phyloP scores from a whole-genome alignment of 768 basidiomycete species.

The Strobilomyces dryophilus region DNA sequence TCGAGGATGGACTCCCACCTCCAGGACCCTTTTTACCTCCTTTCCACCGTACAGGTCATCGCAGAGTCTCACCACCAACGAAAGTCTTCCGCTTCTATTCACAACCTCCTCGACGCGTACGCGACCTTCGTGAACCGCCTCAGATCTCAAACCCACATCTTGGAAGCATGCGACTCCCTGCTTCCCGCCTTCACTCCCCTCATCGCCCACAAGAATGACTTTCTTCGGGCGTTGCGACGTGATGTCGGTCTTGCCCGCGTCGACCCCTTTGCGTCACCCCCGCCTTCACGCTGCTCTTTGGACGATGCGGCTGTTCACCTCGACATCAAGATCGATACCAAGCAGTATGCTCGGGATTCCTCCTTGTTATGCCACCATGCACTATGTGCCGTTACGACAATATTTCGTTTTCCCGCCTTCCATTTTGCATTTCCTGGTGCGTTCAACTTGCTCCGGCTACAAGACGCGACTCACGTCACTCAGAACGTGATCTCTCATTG shows the following conservation, averaged over 20 bases:
- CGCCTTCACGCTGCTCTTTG: slow-evolving; percentile 2
- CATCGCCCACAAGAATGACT: slow-evolving; percentile 26
- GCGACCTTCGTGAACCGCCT: slow-evolving; percentile 45
- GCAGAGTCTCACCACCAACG: slow-evolving; percentile 40
- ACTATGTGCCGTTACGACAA: slow-evolving; percentile 45
- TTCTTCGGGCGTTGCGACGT: slow-evolving; percentile 44
- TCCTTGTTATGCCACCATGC: slow-evolving; percentile 50
- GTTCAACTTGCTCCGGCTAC: slow-evolving; percentile 16
- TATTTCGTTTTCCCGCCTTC: slow-evolving; percentile 47
- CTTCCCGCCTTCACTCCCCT: slow-evolving; percentile 30
- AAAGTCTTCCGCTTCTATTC: slow-evolving; percentile 35
- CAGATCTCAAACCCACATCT: slow-evolving; percentile 15
- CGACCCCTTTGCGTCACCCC: slow-evolving; percentile 27
- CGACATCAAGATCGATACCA: slow-evolving; percentile 31
- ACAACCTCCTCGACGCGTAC: slow-evolving; percentile 64
- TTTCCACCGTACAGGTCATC: slow-evolving; percentile 45
- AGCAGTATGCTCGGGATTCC: slow-evolving; percentile 38
- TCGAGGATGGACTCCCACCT: neutral
- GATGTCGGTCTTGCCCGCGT: slow-evolving; percentile 46
- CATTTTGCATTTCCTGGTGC: slow-evolving; percentile 47
- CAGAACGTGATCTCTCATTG: slow-evolving; percentile 42
- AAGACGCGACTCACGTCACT: neutral
- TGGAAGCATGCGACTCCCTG: neutral
- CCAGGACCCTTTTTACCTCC: slow-evolving; percentile 28
- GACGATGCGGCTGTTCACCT: slow-evolving; percentile 1